Base-by-base conservation (phyloP, 2,329 filamentous ascomycete species). In the Xylariales sp. region DNA sequence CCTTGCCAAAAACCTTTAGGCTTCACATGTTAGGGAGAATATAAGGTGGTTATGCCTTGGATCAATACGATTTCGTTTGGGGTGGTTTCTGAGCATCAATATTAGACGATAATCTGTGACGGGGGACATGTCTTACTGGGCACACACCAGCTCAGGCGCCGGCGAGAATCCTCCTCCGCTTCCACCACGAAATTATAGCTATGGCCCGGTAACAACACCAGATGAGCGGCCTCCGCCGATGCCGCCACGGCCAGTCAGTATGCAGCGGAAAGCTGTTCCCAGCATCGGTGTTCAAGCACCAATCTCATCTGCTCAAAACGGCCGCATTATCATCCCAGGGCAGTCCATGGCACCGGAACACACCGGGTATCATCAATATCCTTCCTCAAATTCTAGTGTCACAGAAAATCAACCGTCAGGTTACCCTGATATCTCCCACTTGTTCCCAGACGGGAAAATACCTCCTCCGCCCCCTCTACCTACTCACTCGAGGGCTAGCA, bases 391-490 rank as follows among this genome's bases (percentile, higher is more conserved):
- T n/a, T 16, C 53, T 1, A 9, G 30, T 23, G 9, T 32, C 30
- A 12, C 46, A 10, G 14, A 34, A 34, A 55, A 52, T n/a, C 50
- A 60, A 3, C n/a, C 56, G 9, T 52, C 39, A 30, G 28, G 41
- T 9, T 54, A 58, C 39, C 14, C 62, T n/a, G 53, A 55, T 28
- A 61, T 68, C 14, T 57, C 65, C 49, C 52, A 68, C 10, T 57
- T 65, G 3, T 65, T 65, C 23, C 57, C 53, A 4, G 65, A 28
- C n/a, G 57, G 62, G 30, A 65, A 54, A 7, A 54, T 68, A 52
- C 65, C 62, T 50, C 62, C 65, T 28, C 62, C 65, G 2, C 62
- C 65, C 30, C 64, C 64, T 28, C n/a, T 52, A 6, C 36, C 53
- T 41, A 28, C 41, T 8, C 39, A 48, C 16, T n/a, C 6, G 18